Base-by-base conservation (phyloP, 345 rosid genomes). In the Citrus trifoliata region DNA sequence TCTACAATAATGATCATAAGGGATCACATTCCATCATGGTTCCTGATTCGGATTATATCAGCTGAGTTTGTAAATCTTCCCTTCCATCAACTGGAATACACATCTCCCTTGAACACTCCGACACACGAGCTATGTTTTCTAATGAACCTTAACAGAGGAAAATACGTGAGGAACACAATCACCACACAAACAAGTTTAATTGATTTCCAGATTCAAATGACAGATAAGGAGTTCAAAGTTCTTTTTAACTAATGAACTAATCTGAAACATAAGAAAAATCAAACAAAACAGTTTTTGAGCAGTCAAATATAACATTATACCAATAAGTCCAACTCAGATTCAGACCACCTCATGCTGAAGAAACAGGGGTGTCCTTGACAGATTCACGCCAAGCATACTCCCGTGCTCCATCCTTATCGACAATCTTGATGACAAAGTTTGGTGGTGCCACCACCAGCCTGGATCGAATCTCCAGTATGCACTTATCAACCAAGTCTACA, bases 381-480 rank as follows among this genome's bases (percentile, higher is more conserved):
- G 98, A 90, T 87, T 84, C 84, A 66, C 98, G 99, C 97, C 97
- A 89, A 3, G 88, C 98, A 35, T 89, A 87, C 70, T 85, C 93
- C 78, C 97, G 88, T 2, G 98, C 98, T 65, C 99, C 99, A 7
- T 90, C 89, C 79, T 94, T 90, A 86, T 97, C 99, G 0, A 97
- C 98, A 7, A 97, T 96, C 89, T 96, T 94, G 87, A 96, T 94
- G 67, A 91, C 92, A 78, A 94, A 96, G 89, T 94, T 96, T 4
- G 93, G 97, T 3, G 99, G 99, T 25, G 99, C 98, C 80, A 94
- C 90, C 28, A 92, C 98, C 65, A 96, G 89, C 82, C 98, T 93
- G 40, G 97, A 92, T 72, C 95, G 85, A 73, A 96, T 94, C 94
- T 96, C 99, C 60, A 86, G 24, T 75, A 94, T 94, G 89, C 98